Evolutionary conservation across 2,329 filamentous ascomycete genomes (phyloP), one percentile per base, ranked within the genome.

Genomic region (Berkeleyomyces basicola): DNA sequence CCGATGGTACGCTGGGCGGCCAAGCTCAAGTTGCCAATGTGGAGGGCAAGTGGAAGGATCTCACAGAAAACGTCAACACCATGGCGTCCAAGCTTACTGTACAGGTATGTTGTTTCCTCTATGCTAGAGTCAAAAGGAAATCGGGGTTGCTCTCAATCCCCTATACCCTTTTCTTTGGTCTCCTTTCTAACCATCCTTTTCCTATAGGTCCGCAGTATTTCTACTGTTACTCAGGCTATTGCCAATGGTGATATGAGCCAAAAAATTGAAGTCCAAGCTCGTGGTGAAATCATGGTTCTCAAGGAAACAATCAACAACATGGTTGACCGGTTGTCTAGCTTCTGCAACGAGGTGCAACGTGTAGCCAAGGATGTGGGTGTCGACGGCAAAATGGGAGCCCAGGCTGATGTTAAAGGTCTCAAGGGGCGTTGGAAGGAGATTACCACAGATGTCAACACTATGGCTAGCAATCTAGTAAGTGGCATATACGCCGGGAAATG

Each of bases 251-350:
- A 96, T 74, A 90, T 97, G 83, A 95, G 88, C 73, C 88, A 91
- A 73, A 93, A 93, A 76, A 96, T 97, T 69, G 88, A 95, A 67
- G 92, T 97, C 6, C 87, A 95, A 69, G 92, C 92, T 61, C 90
- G 92, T 73, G 92, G 92, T 74, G 92, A 97, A 74, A 96, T 97
- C 67, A 82, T 93, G 67, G 86, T 95, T 2, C 77, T 97, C 61
- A 96, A 96, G 72, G 90, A 95, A 70, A 97, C 92, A 51, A 96
- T 96, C 77, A 96, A 96, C 73, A 92, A 96, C 83, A 96, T 96
- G 92, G 92, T 97, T 67, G 91, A 91, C 71, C 84, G 92, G 66
- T 77, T 99, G 59, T 95, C 93, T 65, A 92, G 92, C 67, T 97
- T 96, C 82, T 96, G 91, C 63, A 90, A 95, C 68, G 91, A 96